Conservation (phyloP, 192 early-diverging fungal genomes). For the Phlyctochytrium arcticum region DNA sequence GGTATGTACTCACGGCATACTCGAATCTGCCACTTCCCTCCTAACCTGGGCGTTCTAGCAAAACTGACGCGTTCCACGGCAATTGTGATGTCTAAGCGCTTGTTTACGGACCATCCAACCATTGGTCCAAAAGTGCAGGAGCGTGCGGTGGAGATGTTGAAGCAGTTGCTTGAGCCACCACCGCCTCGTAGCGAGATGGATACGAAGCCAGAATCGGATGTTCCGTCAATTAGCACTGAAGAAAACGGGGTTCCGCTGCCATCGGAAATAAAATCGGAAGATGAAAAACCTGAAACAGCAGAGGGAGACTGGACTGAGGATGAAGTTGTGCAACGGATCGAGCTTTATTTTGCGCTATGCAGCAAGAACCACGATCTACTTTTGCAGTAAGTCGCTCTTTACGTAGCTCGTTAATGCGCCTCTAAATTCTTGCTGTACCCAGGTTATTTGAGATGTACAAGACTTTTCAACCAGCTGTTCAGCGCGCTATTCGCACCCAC, state of each 20-base stretch:
- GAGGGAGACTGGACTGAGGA: slow-evolving; percentile 45
- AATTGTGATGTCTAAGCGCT: slow-evolving; percentile 57
- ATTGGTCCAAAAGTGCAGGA: slow-evolving; percentile 41
- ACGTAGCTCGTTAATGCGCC: no score
- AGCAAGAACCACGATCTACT: slow-evolving; percentile 69
- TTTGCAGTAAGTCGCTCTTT: slow-evolving; percentile 56
- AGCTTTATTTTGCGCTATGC: slow-evolving; percentile 74
- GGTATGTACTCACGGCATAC: slow-evolving; percentile 31
- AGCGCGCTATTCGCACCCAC: slow-evolving; percentile 49
- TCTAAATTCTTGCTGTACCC: no score
- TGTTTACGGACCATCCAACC: slow-evolving; percentile 50
- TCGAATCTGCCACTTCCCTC: not conserved
- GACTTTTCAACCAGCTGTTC: slow-evolving; percentile 28
- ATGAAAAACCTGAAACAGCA: not conserved
- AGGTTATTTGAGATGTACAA: slow-evolving; percentile 51
- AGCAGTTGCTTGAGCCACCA: slow-evolving; percentile 1
- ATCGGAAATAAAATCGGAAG: slow-evolving; percentile 5
- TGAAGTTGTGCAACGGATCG: slow-evolving; percentile 63
- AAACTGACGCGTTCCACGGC: slow-evolving; percentile 52
- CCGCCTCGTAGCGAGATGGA: not conserved
- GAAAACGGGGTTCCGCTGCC: not conserved
- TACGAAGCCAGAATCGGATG: not conserved
- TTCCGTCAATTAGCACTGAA: not conserved
- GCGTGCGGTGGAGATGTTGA: slow-evolving; percentile 34
- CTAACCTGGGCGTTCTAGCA: slow-evolving; percentile 16